These are phyloP conservation scores for Lactifluus echinatus DNA, from an alignment of 768 basidiomycete genomes.

Conservation along the genomic window DNA sequence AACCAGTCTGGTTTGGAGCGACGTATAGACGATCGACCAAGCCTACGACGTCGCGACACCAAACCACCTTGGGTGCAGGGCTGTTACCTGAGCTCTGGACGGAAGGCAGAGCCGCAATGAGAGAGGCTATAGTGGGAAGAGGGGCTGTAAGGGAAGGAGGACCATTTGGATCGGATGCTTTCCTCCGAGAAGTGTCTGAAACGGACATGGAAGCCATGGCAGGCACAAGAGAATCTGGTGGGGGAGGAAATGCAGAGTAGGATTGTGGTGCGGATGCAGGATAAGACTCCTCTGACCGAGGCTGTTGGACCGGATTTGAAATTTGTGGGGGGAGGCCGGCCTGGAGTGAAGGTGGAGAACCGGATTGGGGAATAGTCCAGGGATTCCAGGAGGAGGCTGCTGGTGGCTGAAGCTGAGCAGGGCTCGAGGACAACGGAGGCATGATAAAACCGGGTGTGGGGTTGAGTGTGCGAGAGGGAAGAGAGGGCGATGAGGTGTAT, in stretches of 20 bases:
- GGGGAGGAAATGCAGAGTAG: neutral
- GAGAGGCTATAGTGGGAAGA: constrained; percentile 54
- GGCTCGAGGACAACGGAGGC: constrained; percentile 4
- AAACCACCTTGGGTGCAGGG: constrained; percentile 56
- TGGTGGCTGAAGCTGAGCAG: constrained; percentile 21
- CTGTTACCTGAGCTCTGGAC: constrained; percentile 49
- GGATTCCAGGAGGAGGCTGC: constrained; percentile 23
- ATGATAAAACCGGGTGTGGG: constrained; percentile 19
- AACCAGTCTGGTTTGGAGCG: constrained; percentile 27
- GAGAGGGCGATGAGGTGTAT: constrained; percentile 22
- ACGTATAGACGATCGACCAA: constrained; percentile 51
- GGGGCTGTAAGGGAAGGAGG: constrained; percentile 54
- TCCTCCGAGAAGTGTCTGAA: constrained; percentile 21
- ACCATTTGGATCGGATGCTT: constrained; percentile 20
- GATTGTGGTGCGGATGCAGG: neutral
- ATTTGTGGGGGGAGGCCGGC: constrained; percentile 23
- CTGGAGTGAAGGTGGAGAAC: constrained; percentile 21
- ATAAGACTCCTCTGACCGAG: neutral
- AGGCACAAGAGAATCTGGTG: constrained; percentile 15
- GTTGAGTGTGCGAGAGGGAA: constrained; percentile 21
- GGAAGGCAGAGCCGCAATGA: constrained; percentile 41
- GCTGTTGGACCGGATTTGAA: constrained; percentile 18
- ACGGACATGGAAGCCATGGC: constrained; percentile 21
- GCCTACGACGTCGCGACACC: constrained; percentile 77
- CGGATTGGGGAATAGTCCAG: constrained; percentile 25